Percentiles rank a stretch among this genome's conserved stretches.
Conservation (phyloP, 2,329 filamentous ascomycete genomes). For the Penicillium sp. region DNA sequence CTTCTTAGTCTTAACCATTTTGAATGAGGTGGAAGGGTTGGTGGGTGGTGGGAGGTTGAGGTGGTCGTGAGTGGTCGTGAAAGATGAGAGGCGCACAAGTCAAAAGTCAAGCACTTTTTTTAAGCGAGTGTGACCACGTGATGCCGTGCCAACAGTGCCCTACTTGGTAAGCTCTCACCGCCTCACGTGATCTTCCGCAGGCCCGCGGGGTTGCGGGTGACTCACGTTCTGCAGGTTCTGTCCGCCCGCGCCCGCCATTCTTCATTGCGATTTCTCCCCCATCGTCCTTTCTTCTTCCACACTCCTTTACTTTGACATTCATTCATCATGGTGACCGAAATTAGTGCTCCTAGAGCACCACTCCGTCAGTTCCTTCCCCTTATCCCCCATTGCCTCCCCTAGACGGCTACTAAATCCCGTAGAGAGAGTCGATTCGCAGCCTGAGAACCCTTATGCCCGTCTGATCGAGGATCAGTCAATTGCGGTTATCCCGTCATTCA, state of each 20-base stretch:
- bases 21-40: slow-evolving; percentile 46
- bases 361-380: slow-evolving; percentile 44
- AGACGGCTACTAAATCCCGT: slow-evolving; percentile 57
- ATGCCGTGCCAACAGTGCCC: too few relatives aligned
- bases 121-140: slow-evolving; percentile 4
- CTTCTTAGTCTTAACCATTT: slow-evolving; percentile 73
- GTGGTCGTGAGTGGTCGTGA: slow-evolving; percentile 3
- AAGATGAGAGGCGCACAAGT: slow-evolving; percentile 1
- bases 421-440: slow-evolving; percentile 65
- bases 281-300: slow-evolving; percentile 8
- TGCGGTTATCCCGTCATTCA: slow-evolving; percentile 84
- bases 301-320: neutral
- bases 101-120: too few relatives aligned
- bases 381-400: slow-evolving; percentile 27
- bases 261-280: slow-evolving; percentile 1
- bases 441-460: slow-evolving; percentile 86
- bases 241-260: neutral
- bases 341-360: slow-evolving; percentile 21
- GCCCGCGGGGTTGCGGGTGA: neutral
- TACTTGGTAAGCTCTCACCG: too few relatives aligned
- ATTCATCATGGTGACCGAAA: slow-evolving; percentile 32
- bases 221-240: slow-evolving; percentile 11
- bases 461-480: slow-evolving; percentile 89
- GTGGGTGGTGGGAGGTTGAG: slow-evolving; percentile 6
- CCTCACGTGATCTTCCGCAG: neutral